Base-by-base conservation (phyloP, 2,329 filamentous ascomycete genomes). In the Xylariales sp. region DNA sequence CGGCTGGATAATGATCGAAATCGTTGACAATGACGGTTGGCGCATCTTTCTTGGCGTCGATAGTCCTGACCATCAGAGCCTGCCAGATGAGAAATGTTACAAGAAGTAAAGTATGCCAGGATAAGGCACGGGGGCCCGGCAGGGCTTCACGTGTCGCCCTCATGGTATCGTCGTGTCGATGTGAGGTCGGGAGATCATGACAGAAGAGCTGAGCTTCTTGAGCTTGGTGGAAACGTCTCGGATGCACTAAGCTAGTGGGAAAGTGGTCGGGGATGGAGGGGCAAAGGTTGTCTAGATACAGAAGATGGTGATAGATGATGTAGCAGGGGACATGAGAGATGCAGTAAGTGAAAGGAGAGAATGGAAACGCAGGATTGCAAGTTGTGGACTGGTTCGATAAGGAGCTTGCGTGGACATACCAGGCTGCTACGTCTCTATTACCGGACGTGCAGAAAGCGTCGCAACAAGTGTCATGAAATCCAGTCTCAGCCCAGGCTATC, bases 1-100 rank as follows among this genome's bases (percentile, higher is more conserved):
- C 81, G 38, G 66, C 58, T 1, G 88, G 86, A 38, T 72, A 63
- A 52, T 81, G 70, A 30, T 84, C 69, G 64, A 96, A 86, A 32
- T 74, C 63, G 37, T 69, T 85, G 42, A 71, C 66, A 44, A 74
- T 70, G 52, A 95, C 73, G 40, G 72, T 71, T 17, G 90, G 90
- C 33, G 71, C 69, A 54, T 81, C 75, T 51, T 83, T 83, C 52
- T 83, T 83, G 39, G 79, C 67, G 47, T 66, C 51, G 48, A 53
- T 54, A 48, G 62, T 61, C 35, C 57, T 41, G 57, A 59, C 64
- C 35, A 60, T 44, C 25, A 66, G 49, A 36, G 64, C 49, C 34
- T 43, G 41, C 33, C 38, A 34, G 17, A 43, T 24, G 18, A 37
- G 20, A 25, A 35, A 16, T 5, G 29, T 24, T 21, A 33, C 23